A percentile compares a stretch with the other conserved stretches of the same genome.
These are phyloP conservation scores for Aspergillus piperis DNA, from an alignment of 2,329 filamentous ascomycete species.

Conservation along the genomic window DNA sequence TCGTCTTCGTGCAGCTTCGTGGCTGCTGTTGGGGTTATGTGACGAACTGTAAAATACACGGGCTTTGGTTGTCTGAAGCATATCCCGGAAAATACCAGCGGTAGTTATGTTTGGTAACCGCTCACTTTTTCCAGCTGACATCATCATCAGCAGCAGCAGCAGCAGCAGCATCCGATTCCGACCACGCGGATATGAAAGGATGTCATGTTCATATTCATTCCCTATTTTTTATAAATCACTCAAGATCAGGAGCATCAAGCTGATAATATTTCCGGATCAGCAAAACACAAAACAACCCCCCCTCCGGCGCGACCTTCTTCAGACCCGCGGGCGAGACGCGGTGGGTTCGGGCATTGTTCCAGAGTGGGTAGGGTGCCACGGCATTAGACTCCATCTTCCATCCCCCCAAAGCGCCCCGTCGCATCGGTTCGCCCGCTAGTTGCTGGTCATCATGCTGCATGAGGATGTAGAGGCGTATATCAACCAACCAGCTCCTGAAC, in stretches of 20 bases:
- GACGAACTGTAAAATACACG: not conserved
- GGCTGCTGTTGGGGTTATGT: not conserved
- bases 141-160: not conserved
- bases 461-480: not conserved
- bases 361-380: slow-evolving; percentile 15
- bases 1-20: not conserved
- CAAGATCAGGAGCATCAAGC: not conserved
- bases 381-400: not conserved
- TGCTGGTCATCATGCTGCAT: not conserved
- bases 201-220: not conserved
- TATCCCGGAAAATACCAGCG: not conserved
- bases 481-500: not conserved
- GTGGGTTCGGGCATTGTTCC: slow-evolving; percentile 14
- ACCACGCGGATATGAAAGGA: not conserved
- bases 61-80: not conserved
- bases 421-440: slow-evolving; percentile 11
- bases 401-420: slow-evolving; percentile 5
- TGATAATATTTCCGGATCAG: too few relatives aligned
- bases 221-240: too few relatives aligned
- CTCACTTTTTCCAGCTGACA: not conserved
- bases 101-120: not conserved
- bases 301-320: not conserved
- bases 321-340: slow-evolving; percentile 3
- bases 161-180: not conserved
- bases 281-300: not conserved